Conservation (phyloP, 164 flowering plant species). For the Kingdonia uniflora region DNA sequence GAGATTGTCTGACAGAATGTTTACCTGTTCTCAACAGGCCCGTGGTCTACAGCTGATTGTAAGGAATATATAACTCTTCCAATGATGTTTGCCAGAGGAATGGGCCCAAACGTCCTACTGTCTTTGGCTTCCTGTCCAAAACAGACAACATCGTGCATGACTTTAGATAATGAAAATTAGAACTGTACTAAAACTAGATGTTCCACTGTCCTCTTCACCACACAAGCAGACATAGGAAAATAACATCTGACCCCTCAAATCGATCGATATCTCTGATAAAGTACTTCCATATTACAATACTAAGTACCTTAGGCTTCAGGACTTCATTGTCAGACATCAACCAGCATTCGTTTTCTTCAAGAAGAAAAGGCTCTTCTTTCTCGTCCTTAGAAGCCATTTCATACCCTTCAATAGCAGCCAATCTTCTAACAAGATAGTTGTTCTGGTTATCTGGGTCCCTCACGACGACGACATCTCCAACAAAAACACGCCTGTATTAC, state of each 20-base stretch:
- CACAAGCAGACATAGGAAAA: no score
- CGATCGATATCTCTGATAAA: no score
- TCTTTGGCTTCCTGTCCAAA: slow-evolving; percentile 73
- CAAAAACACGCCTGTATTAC: slow-evolving; percentile 53
- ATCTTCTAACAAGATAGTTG: slow-evolving; percentile 69
- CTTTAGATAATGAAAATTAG: no score
- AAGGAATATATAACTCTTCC: slow-evolving; percentile 85
- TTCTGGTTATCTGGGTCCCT: slow-evolving; percentile 67
- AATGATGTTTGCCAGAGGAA: slow-evolving; percentile 55
- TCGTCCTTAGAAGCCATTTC: slow-evolving; percentile 87
- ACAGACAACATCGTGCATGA: no score
- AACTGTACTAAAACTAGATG: no score
- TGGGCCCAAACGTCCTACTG: slow-evolving; percentile 89
- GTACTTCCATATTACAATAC: no score
- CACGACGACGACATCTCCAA: slow-evolving; percentile 87
- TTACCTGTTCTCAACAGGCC: slow-evolving; percentile 87
- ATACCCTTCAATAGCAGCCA: slow-evolving; percentile 84
- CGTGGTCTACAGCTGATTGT: slow-evolving; percentile 80
- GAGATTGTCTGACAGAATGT: neutral
- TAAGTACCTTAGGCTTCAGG: slow-evolving; percentile 76
- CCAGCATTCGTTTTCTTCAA: slow-evolving; percentile 87
- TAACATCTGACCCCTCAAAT: no score
- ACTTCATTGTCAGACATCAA: slow-evolving; percentile 76
- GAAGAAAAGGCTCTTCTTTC: slow-evolving; percentile 78
- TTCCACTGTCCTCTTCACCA: no score